These are phyloP conservation scores for Phaeoacremonium minimum DNA, from an alignment of 2,329 filamentous ascomycete genomes.

Conservation along the genomic window DNA sequence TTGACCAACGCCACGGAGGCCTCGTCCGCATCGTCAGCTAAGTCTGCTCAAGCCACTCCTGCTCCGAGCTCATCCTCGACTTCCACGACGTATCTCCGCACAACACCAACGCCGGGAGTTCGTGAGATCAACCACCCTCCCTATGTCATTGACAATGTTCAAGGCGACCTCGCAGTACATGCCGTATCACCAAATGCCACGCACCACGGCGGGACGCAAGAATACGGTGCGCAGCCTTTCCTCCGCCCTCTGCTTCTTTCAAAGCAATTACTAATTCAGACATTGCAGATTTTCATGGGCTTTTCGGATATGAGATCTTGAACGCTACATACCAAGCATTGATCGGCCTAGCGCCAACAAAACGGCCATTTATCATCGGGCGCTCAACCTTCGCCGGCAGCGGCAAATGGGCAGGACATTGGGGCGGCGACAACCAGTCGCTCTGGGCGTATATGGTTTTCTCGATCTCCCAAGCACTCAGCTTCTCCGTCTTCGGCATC, in stretches of 20 bases:
- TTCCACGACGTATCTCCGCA: conserved; percentile 46
- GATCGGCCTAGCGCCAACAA: conserved; percentile 55
- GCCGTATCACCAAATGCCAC: conserved; percentile 75
- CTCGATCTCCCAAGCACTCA: conserved; percentile 73
- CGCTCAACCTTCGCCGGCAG: conserved; percentile 76
- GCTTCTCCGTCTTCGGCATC: conserved; percentile 69
- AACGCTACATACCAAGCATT: conserved; percentile 74
- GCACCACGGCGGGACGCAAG: conserved; percentile 64
- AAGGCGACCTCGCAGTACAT: conserved; percentile 68
- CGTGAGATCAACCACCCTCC: conserved; percentile 70
- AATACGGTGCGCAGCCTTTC: no score
- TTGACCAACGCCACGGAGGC: conserved; percentile 66
- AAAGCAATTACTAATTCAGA: background rate
- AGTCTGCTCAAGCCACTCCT: conserved; percentile 30
- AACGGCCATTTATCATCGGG: conserved; percentile 78
- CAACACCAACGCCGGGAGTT: conserved; percentile 56
- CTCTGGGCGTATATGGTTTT: conserved; percentile 72
- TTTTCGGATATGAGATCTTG: conserved; percentile 71
- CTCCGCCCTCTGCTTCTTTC: background rate
- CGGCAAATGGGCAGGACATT: conserved; percentile 74
- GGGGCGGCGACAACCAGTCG: conserved; percentile 73
- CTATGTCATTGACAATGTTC: conserved; percentile 70
- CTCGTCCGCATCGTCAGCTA: conserved; percentile 49
- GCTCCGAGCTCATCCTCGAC: conserved; percentile 16
- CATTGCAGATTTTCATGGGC: conserved; percentile 69